Evolutionary conservation across 192 early-diverging fungal genomes (phyloP).

Genomic region (Backusella sp.): DNA sequence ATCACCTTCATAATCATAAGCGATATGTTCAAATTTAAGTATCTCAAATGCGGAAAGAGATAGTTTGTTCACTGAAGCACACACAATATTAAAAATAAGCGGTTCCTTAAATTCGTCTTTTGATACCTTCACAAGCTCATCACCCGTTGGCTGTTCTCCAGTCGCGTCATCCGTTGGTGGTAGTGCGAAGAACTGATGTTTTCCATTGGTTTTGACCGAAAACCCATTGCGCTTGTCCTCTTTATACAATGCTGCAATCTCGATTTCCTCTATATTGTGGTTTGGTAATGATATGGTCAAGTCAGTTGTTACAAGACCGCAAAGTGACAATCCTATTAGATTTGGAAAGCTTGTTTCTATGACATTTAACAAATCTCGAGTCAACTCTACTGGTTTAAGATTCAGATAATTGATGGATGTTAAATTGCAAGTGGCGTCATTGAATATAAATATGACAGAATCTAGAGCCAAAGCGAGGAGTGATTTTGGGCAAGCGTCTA

Average conservation of each 20-base stretch:
- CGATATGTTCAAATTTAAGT: no score
- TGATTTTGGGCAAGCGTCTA: neutral
- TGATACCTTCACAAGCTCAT: no score
- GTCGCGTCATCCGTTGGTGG: no score
- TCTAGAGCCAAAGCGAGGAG: neutral
- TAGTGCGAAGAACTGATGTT: no score
- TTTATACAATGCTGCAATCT: neutral
- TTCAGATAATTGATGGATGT: neutral
- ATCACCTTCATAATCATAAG: no score
- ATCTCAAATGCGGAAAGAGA: no score
- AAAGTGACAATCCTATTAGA: neutral
- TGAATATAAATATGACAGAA: neutral
- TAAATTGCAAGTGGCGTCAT: neutral
- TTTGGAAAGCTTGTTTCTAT: neutral
- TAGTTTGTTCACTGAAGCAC: no score
- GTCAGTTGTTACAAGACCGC: neutral
- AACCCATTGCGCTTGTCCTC: neutral
- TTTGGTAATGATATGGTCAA: neutral
- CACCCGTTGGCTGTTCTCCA: no score
- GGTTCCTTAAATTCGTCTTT: no score
- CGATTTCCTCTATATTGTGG: neutral
- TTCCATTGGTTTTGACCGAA: neutral
- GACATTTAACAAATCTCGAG: neutral
- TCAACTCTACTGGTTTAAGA: neutral
- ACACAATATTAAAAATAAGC: no score